Evolutionary conservation across 305 asterid genomes (phyloP), one percentile per base, ranked within the genome.

Genomic region (Coffea humblotiana): DNA sequence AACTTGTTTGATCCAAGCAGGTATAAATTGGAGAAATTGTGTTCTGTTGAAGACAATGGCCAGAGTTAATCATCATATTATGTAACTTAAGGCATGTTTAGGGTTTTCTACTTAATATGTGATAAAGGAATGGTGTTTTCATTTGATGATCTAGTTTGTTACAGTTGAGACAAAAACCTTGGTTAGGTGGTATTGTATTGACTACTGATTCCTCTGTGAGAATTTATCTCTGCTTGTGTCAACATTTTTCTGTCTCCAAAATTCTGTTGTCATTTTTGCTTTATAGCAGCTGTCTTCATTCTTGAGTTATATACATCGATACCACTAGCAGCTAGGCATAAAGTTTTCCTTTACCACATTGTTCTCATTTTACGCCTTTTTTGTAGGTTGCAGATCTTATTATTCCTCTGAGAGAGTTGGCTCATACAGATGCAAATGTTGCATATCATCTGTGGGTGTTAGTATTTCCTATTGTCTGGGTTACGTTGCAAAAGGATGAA

Each of bases 381-480:
- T 72, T 87, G 82, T 83, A 94, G 99, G 99, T 94, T 79, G 90
- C 92, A 78, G 97, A 96, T 87, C 98, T 96, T 79, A 90, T 96
- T 82, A 85, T 92, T 87, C 99, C 99, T 54, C 90, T 96, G 72
- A 88, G 99, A 85, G 99, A 96, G 84, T 89, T 96, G 75, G 98
- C 99, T 66, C 98, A 96, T 80, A 90, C 94, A 19, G 99, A 96
- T 88, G 93, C 99, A 82, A 91, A 94, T 83, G 97, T 94, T 74
- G 98, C 99, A 18, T 96, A 93, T 87, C 97, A 92, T 86, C 88
- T 96, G 81, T 96, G 99, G 99, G 99, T 96, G 74, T 86, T 96
- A 92, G 97, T 96, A 77, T 96, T 96, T 85, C 99, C 99, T 79
- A 96, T 96, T 88, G 99, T 94, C 80, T 96, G 99, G 99, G 98